These are phyloP conservation scores for Podospora pseudoanserina DNA, from an alignment of 495 filamentous ascomycete genomes.

Conservation along the genomic window DNA sequence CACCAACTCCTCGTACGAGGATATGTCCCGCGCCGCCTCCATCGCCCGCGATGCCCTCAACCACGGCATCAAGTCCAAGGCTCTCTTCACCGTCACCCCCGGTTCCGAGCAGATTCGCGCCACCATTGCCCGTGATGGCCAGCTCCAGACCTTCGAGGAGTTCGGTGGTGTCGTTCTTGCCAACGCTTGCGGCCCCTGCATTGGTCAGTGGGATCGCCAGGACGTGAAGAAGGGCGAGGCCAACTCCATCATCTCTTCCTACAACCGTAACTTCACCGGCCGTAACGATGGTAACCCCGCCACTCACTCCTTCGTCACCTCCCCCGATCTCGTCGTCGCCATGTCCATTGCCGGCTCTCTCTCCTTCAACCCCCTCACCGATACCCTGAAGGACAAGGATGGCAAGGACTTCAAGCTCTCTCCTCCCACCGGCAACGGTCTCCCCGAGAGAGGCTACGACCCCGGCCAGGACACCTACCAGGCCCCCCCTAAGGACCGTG, in stretches of 20 bases:
- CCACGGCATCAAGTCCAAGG: conserved; percentile 92
- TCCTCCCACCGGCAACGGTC: conserved; percentile 74
- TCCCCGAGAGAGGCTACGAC: conserved; percentile 83
- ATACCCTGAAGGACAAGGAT: conserved; percentile 90
- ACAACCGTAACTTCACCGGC: conserved; percentile 88
- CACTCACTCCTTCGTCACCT: conserved; percentile 97
- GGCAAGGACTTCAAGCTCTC: conserved; percentile 93
- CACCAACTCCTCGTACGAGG: conserved; percentile 99
- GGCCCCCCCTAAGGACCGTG: conserved; percentile 81
- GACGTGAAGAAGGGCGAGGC: conserved; percentile 96
- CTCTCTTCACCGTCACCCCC: conserved; percentile 90
- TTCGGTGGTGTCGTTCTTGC: conserved; percentile 95
- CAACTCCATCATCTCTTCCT: conserved; percentile 54
- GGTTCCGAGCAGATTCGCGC: conserved; percentile 98
- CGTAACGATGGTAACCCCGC: conserved; percentile 99
- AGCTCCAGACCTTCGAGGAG: conserved; percentile 94
- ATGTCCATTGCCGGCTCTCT: conserved; percentile 85
- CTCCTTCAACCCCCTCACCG: conserved; percentile 95
- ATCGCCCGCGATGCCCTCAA: conserved; percentile 92
- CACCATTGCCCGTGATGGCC: conserved; percentile 91
- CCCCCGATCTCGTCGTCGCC: conserved; percentile 94
- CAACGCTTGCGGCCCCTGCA: conserved; percentile 85
- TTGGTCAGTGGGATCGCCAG: conserved; percentile 87
- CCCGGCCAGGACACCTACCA: conserved; percentile 95
- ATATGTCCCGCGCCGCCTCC: conserved; percentile 93